Percentiles rank a stretch among this genome's conserved stretches.
Conservation (phyloP, 805 yeast genomes). For the Tetrapisispora fleetii region DNA sequence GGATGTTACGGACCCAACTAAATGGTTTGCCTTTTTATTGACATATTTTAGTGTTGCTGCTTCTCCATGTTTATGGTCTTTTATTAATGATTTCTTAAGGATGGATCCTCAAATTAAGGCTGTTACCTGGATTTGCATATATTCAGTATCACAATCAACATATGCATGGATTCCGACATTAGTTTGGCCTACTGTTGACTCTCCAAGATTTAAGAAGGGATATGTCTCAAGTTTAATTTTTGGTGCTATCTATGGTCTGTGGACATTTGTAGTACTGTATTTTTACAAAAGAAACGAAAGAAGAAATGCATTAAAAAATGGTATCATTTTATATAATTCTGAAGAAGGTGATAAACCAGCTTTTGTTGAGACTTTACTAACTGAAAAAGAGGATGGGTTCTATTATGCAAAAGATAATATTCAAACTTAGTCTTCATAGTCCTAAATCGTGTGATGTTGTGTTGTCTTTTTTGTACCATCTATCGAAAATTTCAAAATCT, state of each 20-base stretch:
- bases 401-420: slow-evolving; percentile 6
- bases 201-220: slow-evolving; percentile 48
- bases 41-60: slow-evolving; percentile 55
- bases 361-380: slow-evolving; percentile 22
- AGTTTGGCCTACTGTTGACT: slow-evolving; percentile 47
- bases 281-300: slow-evolving; percentile 47
- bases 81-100: slow-evolving; percentile 49
- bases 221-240: slow-evolving; percentile 41
- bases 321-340: slow-evolving; percentile 39
- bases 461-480: background rate
- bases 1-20: slow-evolving; percentile 47
- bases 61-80: slow-evolving; percentile 51
- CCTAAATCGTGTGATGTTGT: background rate
- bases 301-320: slow-evolving; percentile 36
- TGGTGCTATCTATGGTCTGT: slow-evolving; percentile 36
- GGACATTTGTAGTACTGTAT: slow-evolving; percentile 44
- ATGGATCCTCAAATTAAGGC: slow-evolving; percentile 47
- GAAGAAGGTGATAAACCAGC: slow-evolving; percentile 26
- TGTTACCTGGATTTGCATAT: slow-evolving; percentile 46
- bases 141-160: slow-evolving; percentile 48
- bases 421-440: background rate
- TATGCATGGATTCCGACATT: slow-evolving; percentile 49
- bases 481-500: background rate
- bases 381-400: slow-evolving; percentile 23
- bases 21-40: slow-evolving; percentile 55